Percentiles rank a stretch among this genome's conserved stretches.
These are phyloP conservation scores for Schizosaccharomyces cryophilus DNA, from an alignment of 805 yeast genomes.

Conservation along the genomic window DNA sequence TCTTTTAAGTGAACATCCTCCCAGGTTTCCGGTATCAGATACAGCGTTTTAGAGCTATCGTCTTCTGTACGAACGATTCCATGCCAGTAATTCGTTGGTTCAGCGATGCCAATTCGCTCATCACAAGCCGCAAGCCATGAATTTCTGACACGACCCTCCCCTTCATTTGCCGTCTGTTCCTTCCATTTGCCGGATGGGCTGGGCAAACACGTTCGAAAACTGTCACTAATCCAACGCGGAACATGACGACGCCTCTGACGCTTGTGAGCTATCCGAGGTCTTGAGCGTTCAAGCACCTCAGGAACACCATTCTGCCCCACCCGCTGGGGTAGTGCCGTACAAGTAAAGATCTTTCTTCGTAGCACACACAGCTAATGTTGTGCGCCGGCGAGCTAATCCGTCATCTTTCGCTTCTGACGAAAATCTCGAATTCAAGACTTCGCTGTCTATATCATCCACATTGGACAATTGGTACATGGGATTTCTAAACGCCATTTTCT, in stretches of 20 bases:
- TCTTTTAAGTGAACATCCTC: background rate
- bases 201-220: constrained; percentile 2
- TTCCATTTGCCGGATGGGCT: background rate
- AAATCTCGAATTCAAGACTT: background rate
- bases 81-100: background rate
- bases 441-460: background rate
- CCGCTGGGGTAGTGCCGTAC: background rate
- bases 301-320: constrained; percentile 1
- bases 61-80: background rate
- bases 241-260: constrained; percentile 1
- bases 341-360: background rate
- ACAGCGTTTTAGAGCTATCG: background rate
- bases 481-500: background rate
- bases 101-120: background rate
- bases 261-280: background rate
- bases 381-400: background rate
- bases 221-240: constrained; percentile 2
- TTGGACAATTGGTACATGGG: constrained; percentile 1
- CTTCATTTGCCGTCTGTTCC: constrained; percentile 1
- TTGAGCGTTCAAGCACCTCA: background rate
- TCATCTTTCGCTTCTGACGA: background rate
- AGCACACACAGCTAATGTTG: background rate
- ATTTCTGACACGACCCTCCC: background rate
- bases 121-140: background rate
- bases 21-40: background rate